Base-by-base conservation (phyloP, 805 yeast species). In the Danielia oregonensis region DNA sequence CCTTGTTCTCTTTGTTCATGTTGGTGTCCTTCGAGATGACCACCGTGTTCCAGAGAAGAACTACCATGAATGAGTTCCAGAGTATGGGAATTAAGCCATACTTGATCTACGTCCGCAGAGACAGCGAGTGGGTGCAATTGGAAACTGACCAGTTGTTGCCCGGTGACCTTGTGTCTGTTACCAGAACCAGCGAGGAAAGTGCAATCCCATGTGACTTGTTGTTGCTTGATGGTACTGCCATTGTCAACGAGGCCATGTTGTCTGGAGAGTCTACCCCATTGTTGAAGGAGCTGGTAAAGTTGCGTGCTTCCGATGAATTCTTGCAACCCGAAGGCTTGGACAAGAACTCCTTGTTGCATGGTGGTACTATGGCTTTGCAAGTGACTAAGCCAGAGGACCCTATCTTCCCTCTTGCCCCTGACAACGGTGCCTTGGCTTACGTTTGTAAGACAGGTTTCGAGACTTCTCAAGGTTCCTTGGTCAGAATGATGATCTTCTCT, bases 251-350 rank as follows among this genome's bases (percentile, higher is more conserved):
- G 71, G 98, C 98, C 16, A 93, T 93, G 98, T 79, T 93, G 37
- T 86, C 96, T 4, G 98, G 98, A 59, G 98, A 93, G 67, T 88
- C 97, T 5, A 93, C 98, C 28, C 98, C 98, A 5, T 70, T 93
- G 49, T 77, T 93, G 55, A 93, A 93, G 56, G 98, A 93, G 63
- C 85, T 96, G 2, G 77, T 89, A 45, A 79, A 78, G 45, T 75
- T 86, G 48, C 85, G 98, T 64, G 94, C 95, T 17, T 63, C 69
- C 21, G 62, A 72, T 13, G 96, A 86, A 37, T 48, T 46, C 6
- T 68, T 88, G 45, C 85, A 85, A 43, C 65, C 82, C 3, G 93
- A 86, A 39, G 89, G 94, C 24, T 55, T 86, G 29, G 98, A 93
- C 61, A 87, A 87, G 61, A 89, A 88, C 61, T 77, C 97, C 5